Evolutionary conservation across 495 filamentous ascomycete genomes (phyloP).

Genomic region (Ramalina peruviana): DNA sequence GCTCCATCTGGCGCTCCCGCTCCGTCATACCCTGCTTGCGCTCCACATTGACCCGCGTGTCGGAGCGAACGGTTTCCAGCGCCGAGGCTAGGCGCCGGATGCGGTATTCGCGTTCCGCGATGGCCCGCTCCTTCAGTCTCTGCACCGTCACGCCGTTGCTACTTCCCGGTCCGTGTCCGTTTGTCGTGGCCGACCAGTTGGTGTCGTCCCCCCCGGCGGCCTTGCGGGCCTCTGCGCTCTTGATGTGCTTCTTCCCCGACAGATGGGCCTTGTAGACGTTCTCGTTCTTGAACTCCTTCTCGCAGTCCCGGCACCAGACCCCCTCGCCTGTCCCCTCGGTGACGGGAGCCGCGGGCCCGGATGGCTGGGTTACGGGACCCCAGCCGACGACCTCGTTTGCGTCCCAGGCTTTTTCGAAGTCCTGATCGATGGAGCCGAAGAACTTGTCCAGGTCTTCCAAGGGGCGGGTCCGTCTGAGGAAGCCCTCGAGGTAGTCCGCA

Average conservation of each 20-base stretch:
- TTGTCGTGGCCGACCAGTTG: constrained; percentile 16
- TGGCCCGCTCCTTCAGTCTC: constrained; percentile 73
- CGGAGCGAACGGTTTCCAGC: constrained; percentile 66
- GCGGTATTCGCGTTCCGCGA: constrained; percentile 79
- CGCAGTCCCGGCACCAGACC: constrained; percentile 77
- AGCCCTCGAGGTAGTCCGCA: constrained; percentile 69
- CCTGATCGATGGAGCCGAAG: constrained; percentile 55
- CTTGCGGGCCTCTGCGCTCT: constrained; percentile 51
- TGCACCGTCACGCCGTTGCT: constrained; percentile 26
- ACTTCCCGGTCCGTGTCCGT: constrained; percentile 11
- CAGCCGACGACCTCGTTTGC: constrained; percentile 68
- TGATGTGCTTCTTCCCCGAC: constrained; percentile 81
- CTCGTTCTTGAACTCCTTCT: constrained; percentile 88
- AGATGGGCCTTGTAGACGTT: constrained; percentile 88
- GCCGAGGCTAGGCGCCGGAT: constrained; percentile 59
- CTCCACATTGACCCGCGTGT: constrained; percentile 86
- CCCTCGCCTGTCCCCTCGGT: constrained; percentile 52
- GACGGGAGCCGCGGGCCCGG: constrained; percentile 29
- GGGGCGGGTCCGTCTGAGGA: constrained; percentile 66
- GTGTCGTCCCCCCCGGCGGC: constrained; percentile 19
- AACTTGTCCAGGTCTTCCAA: constrained; percentile 72
- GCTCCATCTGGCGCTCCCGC: constrained; percentile 77
- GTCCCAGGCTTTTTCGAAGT: constrained; percentile 76
- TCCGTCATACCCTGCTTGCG: constrained; percentile 93
- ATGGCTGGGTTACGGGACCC: constrained; percentile 41